Percentiles rank a stretch among this genome's conserved stretches.
These are phyloP conservation scores for Chenopodium formosanum DNA, from an alignment of 148 eudicot genomes.

Conservation along the genomic window DNA sequence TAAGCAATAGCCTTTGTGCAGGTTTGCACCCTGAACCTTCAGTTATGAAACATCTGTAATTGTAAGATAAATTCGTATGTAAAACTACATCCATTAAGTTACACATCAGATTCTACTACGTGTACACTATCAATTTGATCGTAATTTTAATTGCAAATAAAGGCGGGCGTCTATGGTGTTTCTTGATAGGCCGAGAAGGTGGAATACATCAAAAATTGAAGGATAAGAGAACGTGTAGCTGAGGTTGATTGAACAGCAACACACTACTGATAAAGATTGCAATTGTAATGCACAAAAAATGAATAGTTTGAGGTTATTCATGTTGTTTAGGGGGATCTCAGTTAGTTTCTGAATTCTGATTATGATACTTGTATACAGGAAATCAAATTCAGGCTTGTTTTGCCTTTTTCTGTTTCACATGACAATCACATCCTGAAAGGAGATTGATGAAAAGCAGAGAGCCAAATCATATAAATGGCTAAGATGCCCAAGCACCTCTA, in stretches of 20 bases:
- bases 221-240: background rate
- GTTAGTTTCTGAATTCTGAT: background rate
- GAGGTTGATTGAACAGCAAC: background rate
- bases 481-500: constrained; percentile 72
- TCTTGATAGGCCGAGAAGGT: background rate
- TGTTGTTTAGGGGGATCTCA: background rate
- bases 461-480: constrained; percentile 57
- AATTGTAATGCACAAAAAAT: background rate
- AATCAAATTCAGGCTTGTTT: background rate
- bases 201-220: background rate
- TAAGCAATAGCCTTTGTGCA: background rate
- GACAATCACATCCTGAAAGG: constrained; percentile 45
- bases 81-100: background rate
- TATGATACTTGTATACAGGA: background rate
- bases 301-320: background rate
- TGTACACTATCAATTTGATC: background rate
- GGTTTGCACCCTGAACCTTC: background rate
- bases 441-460: constrained; percentile 38
- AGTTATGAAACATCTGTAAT: background rate
- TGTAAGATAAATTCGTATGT: background rate
- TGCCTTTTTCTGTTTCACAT: background rate
- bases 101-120: background rate
- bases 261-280: background rate
- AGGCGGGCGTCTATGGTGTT: background rate
- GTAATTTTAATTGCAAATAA: background rate